These are phyloP conservation scores for Cynanchum wilfordii DNA, from an alignment of 257 asterid genomes.

Conservation along the genomic window DNA sequence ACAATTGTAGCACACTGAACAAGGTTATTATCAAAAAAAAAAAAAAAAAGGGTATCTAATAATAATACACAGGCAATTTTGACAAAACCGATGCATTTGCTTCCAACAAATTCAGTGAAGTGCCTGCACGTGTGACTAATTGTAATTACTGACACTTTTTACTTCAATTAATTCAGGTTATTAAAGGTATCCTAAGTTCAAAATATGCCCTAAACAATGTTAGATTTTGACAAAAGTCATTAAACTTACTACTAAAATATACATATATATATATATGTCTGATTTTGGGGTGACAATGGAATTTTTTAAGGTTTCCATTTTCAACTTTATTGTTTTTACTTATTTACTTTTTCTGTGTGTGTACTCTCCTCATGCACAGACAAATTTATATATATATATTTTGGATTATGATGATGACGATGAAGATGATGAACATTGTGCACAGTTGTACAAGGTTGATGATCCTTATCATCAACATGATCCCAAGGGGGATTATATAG, in stretches of 20 bases:
- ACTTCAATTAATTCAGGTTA: neutral
- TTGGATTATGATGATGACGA: neutral
- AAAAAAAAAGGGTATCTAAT: neutral
- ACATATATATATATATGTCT: neutral
- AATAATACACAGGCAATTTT: neutral
- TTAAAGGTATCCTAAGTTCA: neutral
- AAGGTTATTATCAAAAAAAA: neutral
- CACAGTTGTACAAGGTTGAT: neutral
- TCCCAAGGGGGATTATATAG: neutral
- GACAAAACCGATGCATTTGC: neutral
- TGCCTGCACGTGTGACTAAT: slow-evolving; percentile 4
- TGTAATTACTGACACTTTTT: too few species aligned
- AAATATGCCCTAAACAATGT: neutral
- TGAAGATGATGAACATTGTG: neutral
- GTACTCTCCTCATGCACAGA: neutral
- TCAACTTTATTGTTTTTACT: neutral
- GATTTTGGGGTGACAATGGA: neutral
- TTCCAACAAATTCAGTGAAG: slow-evolving; percentile 4
- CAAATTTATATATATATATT: neutral
- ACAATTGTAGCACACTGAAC: slow-evolving; percentile 8
- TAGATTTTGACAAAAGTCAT: neutral
- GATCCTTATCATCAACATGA: neutral
- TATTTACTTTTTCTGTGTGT: neutral
- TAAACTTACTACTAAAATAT: too few species aligned
- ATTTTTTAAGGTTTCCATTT: neutral